These are phyloP conservation scores for Lotus japonicus DNA, from an alignment of 306 rosid species.

Conservation along the genomic window DNA sequence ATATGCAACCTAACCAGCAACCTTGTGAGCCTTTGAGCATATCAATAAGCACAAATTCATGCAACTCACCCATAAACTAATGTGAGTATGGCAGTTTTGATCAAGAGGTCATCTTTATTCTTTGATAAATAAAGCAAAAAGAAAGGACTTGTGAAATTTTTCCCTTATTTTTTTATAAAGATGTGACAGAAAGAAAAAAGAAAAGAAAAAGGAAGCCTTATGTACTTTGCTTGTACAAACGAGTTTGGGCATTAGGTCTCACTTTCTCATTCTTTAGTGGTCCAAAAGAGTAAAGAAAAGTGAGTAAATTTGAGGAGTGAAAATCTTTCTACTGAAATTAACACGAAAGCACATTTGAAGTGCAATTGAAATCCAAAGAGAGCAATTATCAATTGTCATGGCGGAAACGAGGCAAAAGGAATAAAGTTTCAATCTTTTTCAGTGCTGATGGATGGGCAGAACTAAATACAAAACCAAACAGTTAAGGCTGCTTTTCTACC, in stretches of 20 bases:
- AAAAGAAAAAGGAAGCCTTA: conserved; percentile 8
- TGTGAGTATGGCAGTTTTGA: background rate
- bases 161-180: background rate
- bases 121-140: conserved; percentile 1
- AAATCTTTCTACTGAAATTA: background rate
- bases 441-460: conserved; percentile 31
- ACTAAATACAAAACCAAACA: conserved; percentile 29
- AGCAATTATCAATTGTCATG: conserved; percentile 2
- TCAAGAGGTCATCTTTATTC: background rate
- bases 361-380: conserved; percentile 33
- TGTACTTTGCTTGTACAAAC: background rate
- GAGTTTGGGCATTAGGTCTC: conserved; percentile 5
- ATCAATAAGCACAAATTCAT: background rate
- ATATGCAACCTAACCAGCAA: too few relatives aligned
- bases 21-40: too few relatives aligned
- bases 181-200: background rate
- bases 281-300: conserved; percentile 23
- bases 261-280: conserved; percentile 26
- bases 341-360: conserved; percentile 22
- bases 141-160: background rate
- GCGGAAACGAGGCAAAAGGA: conserved; percentile 66
- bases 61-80: background rate
- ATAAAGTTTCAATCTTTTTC: conserved; percentile 51
- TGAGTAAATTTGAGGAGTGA: background rate
- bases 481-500: conserved; percentile 27